These are phyloP conservation scores for Zymoseptoria ardabiliae DNA, from an alignment of 2,329 filamentous ascomycete species.

Conservation along the genomic window DNA sequence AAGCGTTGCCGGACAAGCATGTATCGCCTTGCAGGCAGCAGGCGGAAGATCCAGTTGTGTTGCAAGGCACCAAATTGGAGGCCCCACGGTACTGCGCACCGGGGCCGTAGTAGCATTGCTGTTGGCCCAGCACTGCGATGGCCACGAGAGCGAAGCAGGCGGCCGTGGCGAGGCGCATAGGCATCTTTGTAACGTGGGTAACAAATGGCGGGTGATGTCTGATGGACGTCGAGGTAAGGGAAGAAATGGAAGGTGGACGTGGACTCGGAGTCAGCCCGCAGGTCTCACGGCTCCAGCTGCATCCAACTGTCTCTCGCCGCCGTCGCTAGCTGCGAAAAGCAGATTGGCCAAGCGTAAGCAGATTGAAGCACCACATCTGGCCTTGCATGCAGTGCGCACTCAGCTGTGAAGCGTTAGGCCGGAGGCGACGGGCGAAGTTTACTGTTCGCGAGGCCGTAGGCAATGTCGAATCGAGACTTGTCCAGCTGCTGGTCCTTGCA, in stretches of 20 bases:
- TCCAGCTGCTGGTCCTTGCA: not conserved
- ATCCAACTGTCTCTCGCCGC: not conserved
- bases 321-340: not conserved
- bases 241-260: not conserved
- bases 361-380: not conserved
- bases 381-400: not conserved
- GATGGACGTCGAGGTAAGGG: not conserved
- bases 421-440: not conserved
- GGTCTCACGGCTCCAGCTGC: not conserved
- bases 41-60: slow-evolving; percentile 17
- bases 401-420: not conserved
- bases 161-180: not conserved
- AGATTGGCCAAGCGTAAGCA: not conserved
- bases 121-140: slow-evolving; percentile 11
- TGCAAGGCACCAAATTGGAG: slow-evolving; percentile 22
- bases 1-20: slow-evolving; percentile 25
- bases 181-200: not conserved
- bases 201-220: not conserved
- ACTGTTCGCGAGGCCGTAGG: not conserved
- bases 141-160: slow-evolving; percentile 1
- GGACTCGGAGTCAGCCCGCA: not conserved
- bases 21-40: slow-evolving; percentile 26
- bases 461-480: not conserved
- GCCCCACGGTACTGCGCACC: slow-evolving; percentile 22
- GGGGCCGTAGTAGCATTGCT: slow-evolving; percentile 27